A percentile compares a stretch with the other conserved stretches of the same genome.
These are phyloP conservation scores for Orbilia quercus DNA, from an alignment of 2,329 filamentous ascomycete species.

Conservation along the genomic window DNA sequence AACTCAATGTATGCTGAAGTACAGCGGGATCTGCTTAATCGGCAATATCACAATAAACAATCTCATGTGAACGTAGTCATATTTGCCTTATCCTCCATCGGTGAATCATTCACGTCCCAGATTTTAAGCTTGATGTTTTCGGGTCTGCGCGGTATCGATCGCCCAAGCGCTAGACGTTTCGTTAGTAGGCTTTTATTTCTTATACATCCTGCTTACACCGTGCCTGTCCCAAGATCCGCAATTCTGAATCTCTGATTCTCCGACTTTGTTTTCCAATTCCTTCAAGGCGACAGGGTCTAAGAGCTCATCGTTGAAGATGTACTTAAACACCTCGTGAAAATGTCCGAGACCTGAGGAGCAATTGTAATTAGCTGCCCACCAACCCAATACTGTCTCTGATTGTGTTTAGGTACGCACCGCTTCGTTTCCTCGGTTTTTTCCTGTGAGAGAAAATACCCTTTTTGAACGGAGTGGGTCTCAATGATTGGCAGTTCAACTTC, in stretches of 20 bases:
- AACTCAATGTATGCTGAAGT: not conserved
- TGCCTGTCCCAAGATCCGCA: constrained; percentile 16
- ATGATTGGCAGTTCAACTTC: not conserved
- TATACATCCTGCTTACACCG: constrained; percentile 5
- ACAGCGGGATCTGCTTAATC: constrained; percentile 14
- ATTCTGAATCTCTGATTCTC: constrained; percentile 3
- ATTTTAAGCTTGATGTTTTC: constrained; percentile 12
- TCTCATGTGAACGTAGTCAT: constrained; percentile 28
- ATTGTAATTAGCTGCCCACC: constrained; percentile 1
- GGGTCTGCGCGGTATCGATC: constrained; percentile 2
- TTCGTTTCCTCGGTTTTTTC: not conserved
- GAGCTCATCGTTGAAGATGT: constrained; percentile 5
- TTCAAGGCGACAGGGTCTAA: constrained; percentile 1
- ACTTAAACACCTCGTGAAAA: constrained; percentile 19
- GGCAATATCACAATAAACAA: constrained; percentile 12
- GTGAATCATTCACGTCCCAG: constrained; percentile 24
- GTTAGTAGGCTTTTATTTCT: not conserved
- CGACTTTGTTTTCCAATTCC: not conserved
- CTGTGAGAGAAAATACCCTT: constrained; percentile 10
- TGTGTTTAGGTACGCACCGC: not conserved
- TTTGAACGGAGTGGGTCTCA: not conserved
- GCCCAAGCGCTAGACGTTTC: constrained; percentile 7
- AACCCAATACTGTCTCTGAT: not conserved
- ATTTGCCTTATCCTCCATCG: constrained; percentile 5
- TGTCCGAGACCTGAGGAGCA: not conserved